Base-by-base conservation (phyloP, 768 basidiomycete genomes). In the Trametes punicea region DNA sequence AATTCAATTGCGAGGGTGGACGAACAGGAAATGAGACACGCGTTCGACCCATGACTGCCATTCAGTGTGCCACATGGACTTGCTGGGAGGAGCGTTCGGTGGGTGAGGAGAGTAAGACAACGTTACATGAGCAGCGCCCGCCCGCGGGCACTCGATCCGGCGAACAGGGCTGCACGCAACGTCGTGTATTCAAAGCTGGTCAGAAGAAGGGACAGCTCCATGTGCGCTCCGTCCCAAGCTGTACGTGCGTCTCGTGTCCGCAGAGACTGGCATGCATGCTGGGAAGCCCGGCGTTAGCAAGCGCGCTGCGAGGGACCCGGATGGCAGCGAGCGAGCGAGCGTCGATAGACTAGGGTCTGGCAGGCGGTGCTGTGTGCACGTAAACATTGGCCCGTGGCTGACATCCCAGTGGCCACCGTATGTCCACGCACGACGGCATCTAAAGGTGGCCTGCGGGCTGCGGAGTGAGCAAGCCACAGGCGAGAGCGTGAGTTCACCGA, bases 131-230 rank as follows among this genome's bases (percentile, higher is more conserved):
- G 34, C 13, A 5, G 34, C 13, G 34, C 25, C 23, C 42, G 42
- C 15, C 6, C 6, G 29, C 18, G 46, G 50, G 29, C 15, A 10
- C 10, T 18, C 55, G 42, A 23, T 6, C 55, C 50, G 56, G 25
- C 23, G 23, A 51, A 23, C 40, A n/a, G 36, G 27, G 4, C 4
- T 1, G 27, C 18, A 27, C 6, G 15, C 26, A 9, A 10, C 23
- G 33, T 41, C 48, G 55, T 51, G 48, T 30, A 38, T 48, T 21
- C 29, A 18, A 53, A 41, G 57, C 57, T 52, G 33, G 57, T 58
- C 30, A 48, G 39, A 58, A 46, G 34, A 48, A 38, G 21, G 23
- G 20, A 30, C 25, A 41, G 54, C 21, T 23, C 8, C 36, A 23
- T 23, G 54, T 55, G 54, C 54, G 54, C 46, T 47, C 29, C 46